Base-by-base conservation (phyloP, 352 stramenopile genomes). In the Achlya hypogyna region DNA sequence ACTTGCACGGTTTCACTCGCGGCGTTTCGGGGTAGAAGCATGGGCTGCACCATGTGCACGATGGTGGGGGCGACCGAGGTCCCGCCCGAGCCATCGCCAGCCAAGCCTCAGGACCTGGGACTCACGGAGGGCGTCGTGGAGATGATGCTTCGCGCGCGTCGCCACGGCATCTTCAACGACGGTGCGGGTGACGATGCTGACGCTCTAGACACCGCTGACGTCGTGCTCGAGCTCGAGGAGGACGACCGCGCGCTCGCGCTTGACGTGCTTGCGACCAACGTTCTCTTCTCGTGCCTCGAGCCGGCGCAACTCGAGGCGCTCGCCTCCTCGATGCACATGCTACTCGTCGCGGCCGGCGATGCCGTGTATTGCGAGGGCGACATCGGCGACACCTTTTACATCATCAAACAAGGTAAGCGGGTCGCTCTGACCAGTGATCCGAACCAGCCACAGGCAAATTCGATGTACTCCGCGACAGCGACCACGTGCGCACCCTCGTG, bases 321-420 rank as follows among this genome's bases (percentile, higher is more conserved):
- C 31, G 79, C 84, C 0, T 78, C 77, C 27, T 82, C 78, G 62
- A 89, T 96, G 74, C 76, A 82, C 42, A 81, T 94, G 66, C 79
- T 91, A 52, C 74, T 77, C 22, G 88, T 93, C 62, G 79, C 79
- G 25, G 75, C 75, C 10, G 81, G 84, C 4, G 83, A 92, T 71
- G 81, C 68, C 9, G 84, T 97, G 18, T 79, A 93, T 22, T 78
- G 79, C 22, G 77, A 93, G 52, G 87, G 86, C 9, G 79, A 93
- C 18, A 71, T 84, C 56, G 88, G 86, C 42, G 80, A 96, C 69
- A 84, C 86, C 32, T 86, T 96, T 52, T 96, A 82, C 72, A 74
- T 90, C 1, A 76, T 90, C 38, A 63, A 62, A 22, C 32, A 59
- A 32, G 62, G 62, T 64, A 59, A 9, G n/a, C 16, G 12, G 16